A percentile compares a stretch with the other conserved stretches of the same genome.
These are phyloP conservation scores for Prunus yedoensis DNA, from an alignment of 331 rosid genomes.

Conservation along the genomic window DNA sequence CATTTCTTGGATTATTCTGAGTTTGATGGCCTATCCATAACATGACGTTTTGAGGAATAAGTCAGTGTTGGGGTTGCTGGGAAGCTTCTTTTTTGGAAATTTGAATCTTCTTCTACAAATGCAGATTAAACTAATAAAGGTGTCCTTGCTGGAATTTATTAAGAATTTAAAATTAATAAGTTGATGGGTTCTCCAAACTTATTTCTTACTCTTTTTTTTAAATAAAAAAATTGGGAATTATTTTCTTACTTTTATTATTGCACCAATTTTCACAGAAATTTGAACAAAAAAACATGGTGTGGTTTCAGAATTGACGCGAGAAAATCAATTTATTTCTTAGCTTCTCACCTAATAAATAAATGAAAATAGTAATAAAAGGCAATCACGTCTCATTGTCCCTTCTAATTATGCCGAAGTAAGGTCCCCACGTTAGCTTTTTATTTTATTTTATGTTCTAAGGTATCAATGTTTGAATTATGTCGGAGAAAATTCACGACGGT, in stretches of 20 bases:
- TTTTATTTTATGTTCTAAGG: no score
- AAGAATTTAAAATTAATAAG: not conserved
- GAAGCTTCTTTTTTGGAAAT: not conserved
- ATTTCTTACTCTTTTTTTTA: not conserved
- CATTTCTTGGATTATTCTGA: not conserved
- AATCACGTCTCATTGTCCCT: not conserved
- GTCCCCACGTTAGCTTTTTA: not conserved
- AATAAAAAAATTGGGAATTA: no score
- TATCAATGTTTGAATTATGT: not conserved
- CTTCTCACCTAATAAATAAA: no score
- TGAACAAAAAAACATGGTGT: no score
- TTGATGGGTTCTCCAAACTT: not conserved
- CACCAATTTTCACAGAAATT: no score
- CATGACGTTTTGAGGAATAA: not conserved
- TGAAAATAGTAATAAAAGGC: not conserved
- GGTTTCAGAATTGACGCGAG: no score
- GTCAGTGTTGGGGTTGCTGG: no score
- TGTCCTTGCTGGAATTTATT: not conserved
- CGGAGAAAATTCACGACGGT: not conserved
- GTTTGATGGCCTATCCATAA: no score
- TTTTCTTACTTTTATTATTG: not conserved
- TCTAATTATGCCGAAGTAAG: not conserved
- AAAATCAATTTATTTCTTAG: no score
- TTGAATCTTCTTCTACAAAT: no score
- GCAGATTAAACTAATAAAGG: not conserved